Base-by-base conservation (phyloP, 1,139 yeast species). In the Suhomyces bokatorum region DNA sequence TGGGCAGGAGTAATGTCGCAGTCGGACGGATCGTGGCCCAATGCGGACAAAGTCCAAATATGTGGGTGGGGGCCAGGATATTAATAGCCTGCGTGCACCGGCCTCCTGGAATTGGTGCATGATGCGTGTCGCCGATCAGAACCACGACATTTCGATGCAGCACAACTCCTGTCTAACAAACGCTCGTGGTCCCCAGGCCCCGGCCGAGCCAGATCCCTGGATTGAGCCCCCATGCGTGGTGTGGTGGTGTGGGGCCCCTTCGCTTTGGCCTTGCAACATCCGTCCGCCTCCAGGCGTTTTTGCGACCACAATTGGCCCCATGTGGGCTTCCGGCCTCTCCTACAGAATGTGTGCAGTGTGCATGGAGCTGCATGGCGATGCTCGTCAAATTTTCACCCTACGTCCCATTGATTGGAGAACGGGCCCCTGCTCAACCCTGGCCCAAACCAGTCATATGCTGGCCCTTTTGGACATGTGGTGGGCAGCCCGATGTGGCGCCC, bases 321-420 rank as follows among this genome's bases (percentile, higher is more conserved):
- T 12, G n/a, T 10, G 29, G 29, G 17, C 17, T 26, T n/a, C 29
- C 29, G 6, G 6, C n/a, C n/a, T n/a, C 11, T 34, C 5, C 20
- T 16, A 6, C 29, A 6, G 32, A 14, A n/a, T 9, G 15, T 34
- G 37, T 29, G 34, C 37, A 36, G 32, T 30, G 13, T 36, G 44
- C 44, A 36, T 26, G 40, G 14, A 26, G 22, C 5, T 27, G 35
- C 43, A 40, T 35, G 32, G 35, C 35, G 43, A 40, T 35, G 43
- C 38, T 40, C 43, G 43, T 40, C 39, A 40, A 40, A 35, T 24
- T 40, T 40, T 40, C 26, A 32, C 35, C 12, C n/a, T 9, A 16
- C 12, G 16, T n/a, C 24, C n/a, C n/a, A 14, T 8, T 37, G 35
- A 37, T 37, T 37, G 40, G 40, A 35, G 38, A 16, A 14, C 14